Percentiles rank a stretch among this genome's conserved stretches.
These are phyloP conservation scores for Aphanomyces astaci DNA, from an alignment of 352 stramenopile species.

Conservation along the genomic window DNA sequence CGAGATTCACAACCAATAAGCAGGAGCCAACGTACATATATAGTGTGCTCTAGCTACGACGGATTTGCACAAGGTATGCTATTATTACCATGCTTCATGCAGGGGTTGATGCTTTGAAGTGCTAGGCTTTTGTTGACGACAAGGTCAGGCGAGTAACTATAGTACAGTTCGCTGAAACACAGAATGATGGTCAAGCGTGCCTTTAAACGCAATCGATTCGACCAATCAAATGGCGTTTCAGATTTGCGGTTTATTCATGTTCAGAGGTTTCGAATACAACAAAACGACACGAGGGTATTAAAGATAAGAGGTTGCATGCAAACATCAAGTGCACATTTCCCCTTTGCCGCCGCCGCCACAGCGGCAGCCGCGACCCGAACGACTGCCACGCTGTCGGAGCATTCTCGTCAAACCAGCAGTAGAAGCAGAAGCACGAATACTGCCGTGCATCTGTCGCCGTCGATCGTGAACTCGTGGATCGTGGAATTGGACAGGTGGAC, in stretches of 20 bases:
- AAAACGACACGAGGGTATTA: neutral
- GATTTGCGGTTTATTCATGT: neutral
- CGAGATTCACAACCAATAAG: too few species aligned
- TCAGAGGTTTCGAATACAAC: neutral
- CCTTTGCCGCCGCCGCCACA: neutral
- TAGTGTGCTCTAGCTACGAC: too few species aligned
- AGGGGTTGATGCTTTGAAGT: too few species aligned
- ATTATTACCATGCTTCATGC: too few species aligned
- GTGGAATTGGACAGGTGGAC: conserved; percentile 6
- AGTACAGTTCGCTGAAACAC: too few species aligned
- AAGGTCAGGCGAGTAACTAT: too few species aligned
- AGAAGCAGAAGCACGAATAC: neutral
- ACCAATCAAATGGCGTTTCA: neutral
- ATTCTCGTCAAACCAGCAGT: neutral
- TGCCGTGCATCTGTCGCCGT: neutral
- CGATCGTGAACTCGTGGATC: conserved; percentile 13
- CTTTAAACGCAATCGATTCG: neutral
- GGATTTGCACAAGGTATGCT: too few species aligned
- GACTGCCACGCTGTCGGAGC: neutral
- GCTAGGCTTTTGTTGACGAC: too few species aligned
- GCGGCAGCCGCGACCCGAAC: too few species aligned
- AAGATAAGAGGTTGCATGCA: neutral
- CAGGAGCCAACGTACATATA: too few species aligned
- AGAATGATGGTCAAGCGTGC: neutral
- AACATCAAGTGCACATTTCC: neutral